Conservation (phyloP, 2,329 filamentous ascomycete genomes). For the Neonectria ditissima region DNA sequence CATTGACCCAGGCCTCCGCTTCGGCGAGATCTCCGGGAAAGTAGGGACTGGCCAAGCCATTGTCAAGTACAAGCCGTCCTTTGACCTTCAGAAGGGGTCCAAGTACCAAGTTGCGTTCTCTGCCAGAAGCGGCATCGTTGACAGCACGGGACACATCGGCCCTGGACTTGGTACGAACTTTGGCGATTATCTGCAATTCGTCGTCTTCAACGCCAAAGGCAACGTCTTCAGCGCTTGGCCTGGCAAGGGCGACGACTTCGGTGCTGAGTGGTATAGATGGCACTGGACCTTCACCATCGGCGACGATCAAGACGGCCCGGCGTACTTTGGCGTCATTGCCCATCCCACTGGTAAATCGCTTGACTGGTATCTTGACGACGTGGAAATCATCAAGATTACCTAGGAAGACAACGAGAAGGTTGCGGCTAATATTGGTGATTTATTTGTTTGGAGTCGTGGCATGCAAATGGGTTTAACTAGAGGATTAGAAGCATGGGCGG, state of each 20-base stretch:
- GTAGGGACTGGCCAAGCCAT: not conserved
- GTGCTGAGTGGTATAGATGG: slow-evolving; percentile 12
- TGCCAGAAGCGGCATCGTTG: slow-evolving; percentile 2
- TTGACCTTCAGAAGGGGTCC: slow-evolving; percentile 1
- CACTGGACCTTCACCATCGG: slow-evolving; percentile 4
- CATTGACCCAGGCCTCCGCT: slow-evolving; percentile 1
- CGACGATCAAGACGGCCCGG: not conserved
- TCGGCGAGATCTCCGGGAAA: slow-evolving; percentile 3
- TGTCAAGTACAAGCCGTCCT: slow-evolving; percentile 1
- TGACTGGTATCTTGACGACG: slow-evolving; percentile 21
- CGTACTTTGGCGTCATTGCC: slow-evolving; percentile 5
- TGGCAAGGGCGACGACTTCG: slow-evolving; percentile 1
- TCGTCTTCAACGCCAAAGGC: slow-evolving; percentile 9
- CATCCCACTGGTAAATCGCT: not conserved
- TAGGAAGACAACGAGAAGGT: not conserved
- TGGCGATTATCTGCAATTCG: not conserved
- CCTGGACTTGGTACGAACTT: slow-evolving; percentile 8
- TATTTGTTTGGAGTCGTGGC: not conserved
- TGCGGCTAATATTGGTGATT: not conserved
- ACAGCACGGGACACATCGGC: not conserved
- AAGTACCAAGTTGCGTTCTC: slow-evolving; percentile 16
- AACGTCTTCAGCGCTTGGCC: slow-evolving; percentile 11
- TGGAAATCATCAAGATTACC: slow-evolving; percentile 6
- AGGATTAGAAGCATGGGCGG: not conserved
- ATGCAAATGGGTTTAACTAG: not conserved